phyloP scores from a whole-genome alignment of 192 early-diverging fungal species.

The Podochytrium sp. region DNA sequence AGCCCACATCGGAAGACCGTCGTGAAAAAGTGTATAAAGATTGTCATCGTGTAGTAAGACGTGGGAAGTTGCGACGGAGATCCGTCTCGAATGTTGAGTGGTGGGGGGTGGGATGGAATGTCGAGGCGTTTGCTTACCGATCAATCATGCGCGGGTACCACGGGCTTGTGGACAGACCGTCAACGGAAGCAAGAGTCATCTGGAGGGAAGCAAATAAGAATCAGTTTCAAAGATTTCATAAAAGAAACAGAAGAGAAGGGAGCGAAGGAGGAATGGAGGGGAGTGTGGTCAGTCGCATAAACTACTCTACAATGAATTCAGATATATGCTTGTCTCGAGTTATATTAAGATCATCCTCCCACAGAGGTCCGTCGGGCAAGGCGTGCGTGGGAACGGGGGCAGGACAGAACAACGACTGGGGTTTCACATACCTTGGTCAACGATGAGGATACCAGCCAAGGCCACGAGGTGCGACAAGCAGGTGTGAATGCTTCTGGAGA shows the following conservation, averaged over 20 bases:
- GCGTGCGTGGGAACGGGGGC: too few relatives aligned
- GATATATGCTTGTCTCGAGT: conserved; percentile 33
- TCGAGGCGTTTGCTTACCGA: background rate
- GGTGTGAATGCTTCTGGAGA: too few relatives aligned
- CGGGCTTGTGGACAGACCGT: background rate
- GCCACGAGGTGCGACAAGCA: too few relatives aligned
- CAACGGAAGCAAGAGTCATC: background rate
- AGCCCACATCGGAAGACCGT: conserved; percentile 22
- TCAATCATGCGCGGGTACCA: background rate
- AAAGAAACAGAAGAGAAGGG: background rate
- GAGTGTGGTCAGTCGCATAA: conserved; percentile 19
- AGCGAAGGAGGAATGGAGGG: background rate
- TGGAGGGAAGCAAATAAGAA: background rate
- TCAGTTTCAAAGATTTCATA: too few relatives aligned
- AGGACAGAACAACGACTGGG: background rate
- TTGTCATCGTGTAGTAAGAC: background rate
- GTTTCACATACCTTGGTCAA: background rate
- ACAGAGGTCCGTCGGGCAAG: too few relatives aligned
- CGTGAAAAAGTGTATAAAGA: conserved; percentile 15
- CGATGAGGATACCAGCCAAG: background rate
- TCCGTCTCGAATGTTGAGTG: background rate
- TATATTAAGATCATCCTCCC: conserved; percentile 22
- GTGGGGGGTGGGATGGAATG: background rate
- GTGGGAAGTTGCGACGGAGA: background rate
- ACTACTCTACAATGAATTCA: conserved; percentile 21